These are phyloP conservation scores for Paramecium sonneborni DNA, from an alignment of 73 alveolate species.

Conservation along the genomic window DNA sequence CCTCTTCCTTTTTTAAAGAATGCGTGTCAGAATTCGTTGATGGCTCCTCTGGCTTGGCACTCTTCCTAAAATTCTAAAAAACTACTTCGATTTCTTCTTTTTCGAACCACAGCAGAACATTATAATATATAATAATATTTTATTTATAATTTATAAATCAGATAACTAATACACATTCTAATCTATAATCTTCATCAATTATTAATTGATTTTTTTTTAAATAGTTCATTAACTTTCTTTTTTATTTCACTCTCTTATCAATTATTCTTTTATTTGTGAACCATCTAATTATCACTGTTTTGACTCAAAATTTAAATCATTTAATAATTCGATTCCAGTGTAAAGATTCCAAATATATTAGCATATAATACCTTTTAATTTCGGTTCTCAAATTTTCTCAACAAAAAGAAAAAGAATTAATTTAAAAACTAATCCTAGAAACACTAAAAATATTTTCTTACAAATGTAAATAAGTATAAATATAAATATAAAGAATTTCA, in stretches of 20 bases:
- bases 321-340: no score
- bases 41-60: constrained; percentile 43
- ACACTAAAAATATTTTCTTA: no score
- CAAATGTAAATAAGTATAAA: no score
- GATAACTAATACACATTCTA: neutral
- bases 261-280: no score
- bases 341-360: no score
- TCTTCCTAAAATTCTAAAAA: constrained; percentile 38
- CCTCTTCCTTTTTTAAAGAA: neutral
- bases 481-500: no score
- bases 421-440: no score
- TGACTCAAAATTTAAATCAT: no score
- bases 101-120: constrained; percentile 38
- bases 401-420: no score
- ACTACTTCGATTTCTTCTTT: constrained; percentile 42
- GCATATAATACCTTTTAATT: no score
- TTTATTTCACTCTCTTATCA: neutral
- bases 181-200: neutral
- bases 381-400: no score
- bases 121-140: neutral
- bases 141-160: neutral
- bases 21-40: neutral
- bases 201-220: neutral
- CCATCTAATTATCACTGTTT: no score
- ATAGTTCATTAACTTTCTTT: neutral